phyloP scores from a whole-genome alignment of 306 rosid species.

The Castanospermum australe region DNA sequence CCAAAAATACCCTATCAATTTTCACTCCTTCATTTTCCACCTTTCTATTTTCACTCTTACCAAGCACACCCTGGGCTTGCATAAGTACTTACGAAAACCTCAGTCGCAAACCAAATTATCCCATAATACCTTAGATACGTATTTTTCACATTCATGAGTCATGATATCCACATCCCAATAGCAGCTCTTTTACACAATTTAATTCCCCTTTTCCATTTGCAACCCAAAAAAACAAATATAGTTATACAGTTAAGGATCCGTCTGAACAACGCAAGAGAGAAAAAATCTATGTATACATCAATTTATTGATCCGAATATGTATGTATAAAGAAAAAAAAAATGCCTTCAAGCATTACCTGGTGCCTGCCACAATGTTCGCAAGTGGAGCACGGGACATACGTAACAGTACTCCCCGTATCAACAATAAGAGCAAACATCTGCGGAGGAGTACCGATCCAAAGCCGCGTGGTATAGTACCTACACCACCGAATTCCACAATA shows the following conservation, averaged over 20 bases:
- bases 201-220: conserved; percentile 8
- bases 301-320: background rate
- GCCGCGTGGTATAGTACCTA: conserved; percentile 87
- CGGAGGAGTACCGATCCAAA: conserved; percentile 97
- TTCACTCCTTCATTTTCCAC: background rate
- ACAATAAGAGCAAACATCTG: conserved; percentile 91
- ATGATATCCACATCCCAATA: background rate
- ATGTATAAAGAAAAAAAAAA: background rate
- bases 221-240: background rate
- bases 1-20: background rate
- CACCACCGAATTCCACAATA: conserved; percentile 5
- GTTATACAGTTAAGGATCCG: background rate
- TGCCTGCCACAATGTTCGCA: conserved; percentile 85
- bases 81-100: background rate
- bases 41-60: conserved; percentile 17
- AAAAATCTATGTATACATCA: conserved; percentile 16
- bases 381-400: conserved; percentile 89
- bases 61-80: background rate
- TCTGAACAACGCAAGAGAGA: background rate
- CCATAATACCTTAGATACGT: background rate
- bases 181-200: background rate
- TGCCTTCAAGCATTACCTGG: conserved; percentile 34
- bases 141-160: background rate
- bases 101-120: conserved; percentile 8
- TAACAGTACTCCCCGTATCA: conserved; percentile 95